A percentile compares a stretch with the other conserved stretches of the same genome.
Conservation (phyloP, 2,329 filamentous ascomycete genomes). For the Xylaria sp. region DNA sequence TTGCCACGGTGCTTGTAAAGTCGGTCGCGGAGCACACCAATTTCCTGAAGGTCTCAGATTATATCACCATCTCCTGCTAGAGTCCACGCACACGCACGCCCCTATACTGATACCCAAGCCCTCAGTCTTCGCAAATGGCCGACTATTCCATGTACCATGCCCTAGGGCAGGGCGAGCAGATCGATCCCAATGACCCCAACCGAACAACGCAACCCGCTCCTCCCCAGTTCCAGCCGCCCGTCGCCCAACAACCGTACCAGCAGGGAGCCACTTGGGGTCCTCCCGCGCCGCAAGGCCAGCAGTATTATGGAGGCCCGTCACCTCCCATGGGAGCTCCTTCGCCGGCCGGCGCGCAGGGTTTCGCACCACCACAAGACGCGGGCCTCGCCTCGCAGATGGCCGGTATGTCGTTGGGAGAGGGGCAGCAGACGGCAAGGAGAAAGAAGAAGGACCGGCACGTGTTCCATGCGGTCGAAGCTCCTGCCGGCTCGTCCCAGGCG, state of each 20-base stretch:
- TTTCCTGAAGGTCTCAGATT: neutral
- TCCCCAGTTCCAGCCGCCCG: constrained; percentile 59
- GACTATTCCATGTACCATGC: constrained; percentile 60
- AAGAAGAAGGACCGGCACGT: constrained; percentile 97
- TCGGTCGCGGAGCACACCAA: neutral
- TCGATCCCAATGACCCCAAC: constrained; percentile 59
- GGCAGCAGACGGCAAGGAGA: constrained; percentile 57
- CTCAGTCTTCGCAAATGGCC: constrained; percentile 46
- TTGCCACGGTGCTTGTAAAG: neutral
- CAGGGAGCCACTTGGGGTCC: constrained; percentile 46
- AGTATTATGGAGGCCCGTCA: constrained; percentile 44
- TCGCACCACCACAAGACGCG: constrained; percentile 45
- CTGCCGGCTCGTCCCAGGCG: constrained; percentile 66
- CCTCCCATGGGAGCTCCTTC: constrained; percentile 37
- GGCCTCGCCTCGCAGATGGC: constrained; percentile 75
- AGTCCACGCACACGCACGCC: neutral
- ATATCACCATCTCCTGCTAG: constrained; percentile 2
- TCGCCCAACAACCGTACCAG: constrained; percentile 58
- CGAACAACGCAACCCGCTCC: constrained; percentile 52
- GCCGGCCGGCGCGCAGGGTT: constrained; percentile 38
- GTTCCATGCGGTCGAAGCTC: constrained; percentile 81
- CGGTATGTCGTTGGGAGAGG: constrained; percentile 68
- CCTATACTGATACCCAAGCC: neutral
- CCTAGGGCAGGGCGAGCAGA: constrained; percentile 57
- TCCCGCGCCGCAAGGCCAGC: constrained; percentile 41